Evolutionary conservation across 305 asterid genomes (phyloP).

Genomic region (Fraxinus albicans): DNA sequence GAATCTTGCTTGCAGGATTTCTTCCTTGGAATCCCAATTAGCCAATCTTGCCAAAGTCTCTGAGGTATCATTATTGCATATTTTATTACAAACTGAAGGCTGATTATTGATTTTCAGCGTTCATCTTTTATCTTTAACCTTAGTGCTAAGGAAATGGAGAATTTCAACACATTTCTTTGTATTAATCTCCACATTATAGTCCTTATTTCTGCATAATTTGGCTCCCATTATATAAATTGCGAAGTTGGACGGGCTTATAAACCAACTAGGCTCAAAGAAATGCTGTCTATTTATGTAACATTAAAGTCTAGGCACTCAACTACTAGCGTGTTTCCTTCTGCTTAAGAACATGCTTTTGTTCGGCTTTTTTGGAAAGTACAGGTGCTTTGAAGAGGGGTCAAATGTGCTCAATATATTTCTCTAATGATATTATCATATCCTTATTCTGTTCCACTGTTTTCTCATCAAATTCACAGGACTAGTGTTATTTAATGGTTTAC

Average conservation of each 20-base stretch:
- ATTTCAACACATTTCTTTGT: neutral
- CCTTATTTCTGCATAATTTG: neutral
- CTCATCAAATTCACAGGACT: conserved; percentile 2
- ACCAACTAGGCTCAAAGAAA: neutral
- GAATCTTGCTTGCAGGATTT: conserved; percentile 63
- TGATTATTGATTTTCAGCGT: neutral
- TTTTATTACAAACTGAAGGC: neutral
- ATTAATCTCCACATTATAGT: neutral
- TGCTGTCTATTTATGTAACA: neutral
- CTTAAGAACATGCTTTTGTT: neutral
- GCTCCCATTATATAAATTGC: neutral
- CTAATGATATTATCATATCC: neutral
- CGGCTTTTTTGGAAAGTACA: neutral
- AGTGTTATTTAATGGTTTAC: neutral
- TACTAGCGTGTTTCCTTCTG: neutral
- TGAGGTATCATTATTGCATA: conserved; percentile 47
- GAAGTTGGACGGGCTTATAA: conserved; percentile 1
- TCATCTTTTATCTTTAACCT: neutral
- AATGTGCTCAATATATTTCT: neutral
- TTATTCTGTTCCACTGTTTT: neutral
- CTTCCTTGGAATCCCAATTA: conserved; percentile 68
- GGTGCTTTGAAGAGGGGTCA: neutral
- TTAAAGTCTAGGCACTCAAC: neutral
- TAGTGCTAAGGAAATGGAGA: neutral
- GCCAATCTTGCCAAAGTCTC: conserved; percentile 41